Conservation (phyloP, 768 basidiomycete genomes). For the Tulasnella sp. region DNA sequence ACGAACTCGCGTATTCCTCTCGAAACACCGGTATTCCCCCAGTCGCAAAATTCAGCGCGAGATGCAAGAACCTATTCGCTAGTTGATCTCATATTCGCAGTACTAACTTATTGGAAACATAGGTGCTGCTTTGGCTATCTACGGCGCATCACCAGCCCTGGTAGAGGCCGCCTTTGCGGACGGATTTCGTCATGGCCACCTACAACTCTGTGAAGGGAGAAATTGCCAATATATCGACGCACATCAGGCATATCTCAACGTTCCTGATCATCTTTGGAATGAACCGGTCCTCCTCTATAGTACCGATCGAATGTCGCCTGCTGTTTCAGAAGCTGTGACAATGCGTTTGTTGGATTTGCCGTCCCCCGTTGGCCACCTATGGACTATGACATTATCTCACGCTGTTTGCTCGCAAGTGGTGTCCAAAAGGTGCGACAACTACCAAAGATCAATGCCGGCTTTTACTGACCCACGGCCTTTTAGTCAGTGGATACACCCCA, state of each 20-base stretch:
- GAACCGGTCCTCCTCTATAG: not conserved
- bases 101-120: not conserved
- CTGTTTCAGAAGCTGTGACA: not conserved
- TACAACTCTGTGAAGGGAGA: not conserved
- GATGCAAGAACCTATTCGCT: too few species aligned
- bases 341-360: not conserved
- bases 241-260: constrained; percentile 4
- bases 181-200: not conserved
- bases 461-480: too few species aligned
- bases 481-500: not conserved
- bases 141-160: not conserved
- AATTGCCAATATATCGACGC: not conserved
- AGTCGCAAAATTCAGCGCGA: not conserved
- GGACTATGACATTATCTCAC: not conserved
- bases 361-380: not conserved
- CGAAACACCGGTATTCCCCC: not conserved
- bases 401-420: not conserved
- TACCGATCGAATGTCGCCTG: not conserved
- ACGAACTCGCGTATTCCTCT: not conserved
- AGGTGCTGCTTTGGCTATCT: not conserved
- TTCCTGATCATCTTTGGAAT: not conserved
- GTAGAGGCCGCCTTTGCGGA: not conserved
- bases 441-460: too few species aligned
- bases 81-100: too few species aligned
- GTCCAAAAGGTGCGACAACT: not conserved